phyloP scores from a whole-genome alignment of 108 stramenopile species.

The Pelagomonas calceolata region DNA sequence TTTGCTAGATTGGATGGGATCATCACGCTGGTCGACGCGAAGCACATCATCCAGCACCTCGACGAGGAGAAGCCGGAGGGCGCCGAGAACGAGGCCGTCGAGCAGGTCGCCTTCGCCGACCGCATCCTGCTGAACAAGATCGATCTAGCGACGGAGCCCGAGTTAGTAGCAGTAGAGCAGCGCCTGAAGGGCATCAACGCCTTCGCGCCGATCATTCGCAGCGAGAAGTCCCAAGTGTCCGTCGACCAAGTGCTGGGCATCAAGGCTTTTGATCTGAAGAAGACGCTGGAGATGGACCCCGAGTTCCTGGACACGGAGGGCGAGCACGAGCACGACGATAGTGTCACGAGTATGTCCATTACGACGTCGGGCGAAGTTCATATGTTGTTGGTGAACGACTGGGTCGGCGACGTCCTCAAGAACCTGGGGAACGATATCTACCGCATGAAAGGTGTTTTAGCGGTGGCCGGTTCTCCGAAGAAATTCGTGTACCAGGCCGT shows the following conservation, averaged over 20 bases:
- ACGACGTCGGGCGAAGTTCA: neutral
- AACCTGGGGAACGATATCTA: slow-evolving; percentile 65
- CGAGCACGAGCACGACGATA: slow-evolving; percentile 17
- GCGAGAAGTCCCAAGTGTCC: slow-evolving; percentile 62
- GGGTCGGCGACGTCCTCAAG: slow-evolving; percentile 41
- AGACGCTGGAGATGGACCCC: slow-evolving; percentile 73
- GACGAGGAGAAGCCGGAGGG: slow-evolving; percentile 60
- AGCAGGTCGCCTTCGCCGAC: slow-evolving; percentile 71
- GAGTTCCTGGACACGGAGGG: slow-evolving; percentile 46
- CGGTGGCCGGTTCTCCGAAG: slow-evolving; percentile 42
- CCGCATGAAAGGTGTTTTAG: slow-evolving; percentile 71
- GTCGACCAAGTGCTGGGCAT: slow-evolving; percentile 73
- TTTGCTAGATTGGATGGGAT: slow-evolving; percentile 72
- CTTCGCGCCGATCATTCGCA: slow-evolving; percentile 59
- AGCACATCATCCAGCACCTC: slow-evolving; percentile 66
- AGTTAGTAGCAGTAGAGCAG: slow-evolving; percentile 20
- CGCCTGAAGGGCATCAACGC: slow-evolving; percentile 62
- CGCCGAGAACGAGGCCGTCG: slow-evolving; percentile 82
- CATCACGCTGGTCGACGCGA: slow-evolving; percentile 87
- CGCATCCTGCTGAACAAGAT: slow-evolving; percentile 46
- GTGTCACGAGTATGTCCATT: slow-evolving; percentile 16
- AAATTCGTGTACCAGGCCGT: slow-evolving; percentile 44
- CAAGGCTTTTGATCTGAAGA: slow-evolving; percentile 60
- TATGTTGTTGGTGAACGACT: slow-evolving; percentile 10
- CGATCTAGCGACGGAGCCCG: slow-evolving; percentile 27